Evolutionary conservation across 768 basidiomycete genomes (phyloP), one percentile per base, ranked within the genome.

Genomic region (Lentinula aciculospora): DNA sequence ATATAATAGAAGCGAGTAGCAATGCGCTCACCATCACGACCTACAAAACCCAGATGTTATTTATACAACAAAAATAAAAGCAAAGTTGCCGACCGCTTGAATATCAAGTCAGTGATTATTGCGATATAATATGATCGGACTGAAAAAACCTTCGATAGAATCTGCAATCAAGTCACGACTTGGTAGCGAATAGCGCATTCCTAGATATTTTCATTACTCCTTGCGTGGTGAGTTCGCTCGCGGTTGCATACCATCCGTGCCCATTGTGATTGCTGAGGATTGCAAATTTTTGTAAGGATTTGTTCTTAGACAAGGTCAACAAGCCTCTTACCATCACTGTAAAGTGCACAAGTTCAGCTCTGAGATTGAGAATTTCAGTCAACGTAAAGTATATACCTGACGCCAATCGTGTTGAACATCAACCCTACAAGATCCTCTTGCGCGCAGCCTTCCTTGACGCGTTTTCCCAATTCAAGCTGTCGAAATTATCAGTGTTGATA

Each of bases 91-190:
- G 19, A 59, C 58, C 25, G 58, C 40, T 54, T 1, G 12, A 42
- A 15, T 21, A 42, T 27, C 17, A 23, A 54, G 28, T 42, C 32
- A 54, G 53, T 31, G 31, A 10, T 17, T 21, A 21, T 19, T 4
- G 3, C 19, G n/a, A 12, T 8, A 4, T 9, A 37, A 15, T 21
- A 4, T n/a, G 37, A 5, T 23, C 25, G 23, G 10, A 19, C 23
- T 9, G 5, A 25, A 12, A 9, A 3, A 42, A 54, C 88, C 51
- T 74, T 94, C 92, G 58, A 94, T 85, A 13, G 91, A 92, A 66
- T 94, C 92, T 15, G 93, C 92, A 58, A 95, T 95, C 51, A 94
- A 71, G 67, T 95, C 92, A 49, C 92, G 88, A 74, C 83, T 89
- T 12, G 92, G 92, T 40, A 95, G 76, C 89, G 89, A 92, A 67